These are phyloP conservation scores for Coniochaeta sp. DNA, from an alignment of 2,329 filamentous ascomycete genomes.

Conservation along the genomic window DNA sequence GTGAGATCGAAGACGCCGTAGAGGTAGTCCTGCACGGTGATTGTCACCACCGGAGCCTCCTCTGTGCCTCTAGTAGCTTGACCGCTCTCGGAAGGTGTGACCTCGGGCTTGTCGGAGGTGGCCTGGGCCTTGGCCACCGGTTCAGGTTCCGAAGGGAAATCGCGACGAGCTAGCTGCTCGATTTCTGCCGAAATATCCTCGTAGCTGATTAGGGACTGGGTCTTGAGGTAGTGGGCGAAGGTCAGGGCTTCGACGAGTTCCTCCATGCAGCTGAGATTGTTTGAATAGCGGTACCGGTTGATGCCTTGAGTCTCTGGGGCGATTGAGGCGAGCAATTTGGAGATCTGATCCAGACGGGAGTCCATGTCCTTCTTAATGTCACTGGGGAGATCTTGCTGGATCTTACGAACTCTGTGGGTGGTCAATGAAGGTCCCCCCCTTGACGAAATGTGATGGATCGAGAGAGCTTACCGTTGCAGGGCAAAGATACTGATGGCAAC, in stretches of 20 bases:
- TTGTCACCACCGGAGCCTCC: constrained; percentile 33
- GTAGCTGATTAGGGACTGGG: constrained; percentile 65
- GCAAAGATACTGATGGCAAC: constrained; percentile 62
- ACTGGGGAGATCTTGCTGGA: constrained; percentile 55
- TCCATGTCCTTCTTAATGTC: constrained; percentile 64
- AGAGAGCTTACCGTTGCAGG: constrained; percentile 58
- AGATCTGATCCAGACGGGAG: constrained; percentile 63
- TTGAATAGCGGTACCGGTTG: constrained; percentile 75
- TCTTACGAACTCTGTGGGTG: constrained; percentile 51
- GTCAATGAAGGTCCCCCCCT: not conserved
- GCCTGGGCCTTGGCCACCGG: constrained; percentile 11
- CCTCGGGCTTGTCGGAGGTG: constrained; percentile 22
- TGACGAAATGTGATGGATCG: not conserved
- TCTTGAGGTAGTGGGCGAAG: constrained; percentile 80
- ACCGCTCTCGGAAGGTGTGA: not conserved
- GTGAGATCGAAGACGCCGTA: constrained; percentile 90
- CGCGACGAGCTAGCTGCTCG: constrained; percentile 24
- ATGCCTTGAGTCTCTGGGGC: constrained; percentile 67
- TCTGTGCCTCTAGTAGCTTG: not conserved
- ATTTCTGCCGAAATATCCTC: constrained; percentile 48
- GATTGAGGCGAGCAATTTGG: constrained; percentile 58
- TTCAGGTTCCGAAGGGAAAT: constrained; percentile 12
- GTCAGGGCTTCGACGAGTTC: constrained; percentile 90
- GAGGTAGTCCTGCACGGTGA: constrained; percentile 80
- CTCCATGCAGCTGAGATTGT: constrained; percentile 78